These are phyloP conservation scores for Zopfochytrium polystomum DNA, from an alignment of 371 early-diverging fungal genomes.

Conservation along the genomic window DNA sequence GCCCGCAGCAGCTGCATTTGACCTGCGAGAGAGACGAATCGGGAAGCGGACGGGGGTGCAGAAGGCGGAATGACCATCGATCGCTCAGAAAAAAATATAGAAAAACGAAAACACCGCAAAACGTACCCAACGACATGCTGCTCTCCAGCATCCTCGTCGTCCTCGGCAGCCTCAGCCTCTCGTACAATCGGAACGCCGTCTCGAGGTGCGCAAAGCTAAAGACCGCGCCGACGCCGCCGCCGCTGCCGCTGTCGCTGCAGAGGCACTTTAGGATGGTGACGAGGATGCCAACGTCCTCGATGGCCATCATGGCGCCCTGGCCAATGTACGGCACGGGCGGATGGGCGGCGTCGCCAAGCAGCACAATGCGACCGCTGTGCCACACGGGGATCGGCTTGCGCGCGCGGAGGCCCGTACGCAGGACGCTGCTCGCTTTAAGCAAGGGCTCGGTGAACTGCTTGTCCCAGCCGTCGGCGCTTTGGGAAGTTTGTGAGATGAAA, in stretches of 20 bases:
- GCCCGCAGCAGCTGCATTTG: no score
- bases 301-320: conserved; percentile 36
- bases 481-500: no score
- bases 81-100: neutral
- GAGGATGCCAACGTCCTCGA: conserved; percentile 32
- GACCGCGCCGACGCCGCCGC: conserved; percentile 5
- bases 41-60: conserved; percentile 50
- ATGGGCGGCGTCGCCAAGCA: conserved; percentile 34
- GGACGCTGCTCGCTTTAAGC: conserved; percentile 21
- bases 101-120: conserved; percentile 1
- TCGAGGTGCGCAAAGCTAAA: conserved; percentile 14
- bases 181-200: neutral
- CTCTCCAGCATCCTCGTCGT: neutral
- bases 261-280: conserved; percentile 16
- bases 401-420: conserved; percentile 37
- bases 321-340: conserved; percentile 35
- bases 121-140: conserved; percentile 6
- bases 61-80: neutral
- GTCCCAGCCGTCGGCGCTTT: conserved; percentile 34
- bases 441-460: conserved; percentile 26
- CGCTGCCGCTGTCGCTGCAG: conserved; percentile 4
- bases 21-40: conserved; percentile 52
- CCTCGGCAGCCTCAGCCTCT: neutral
- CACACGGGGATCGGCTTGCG: conserved; percentile 31
- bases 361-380: conserved; percentile 11